phyloP scores from a whole-genome alignment of 495 filamentous ascomycete species.

The Podospora tetraspora region DNA sequence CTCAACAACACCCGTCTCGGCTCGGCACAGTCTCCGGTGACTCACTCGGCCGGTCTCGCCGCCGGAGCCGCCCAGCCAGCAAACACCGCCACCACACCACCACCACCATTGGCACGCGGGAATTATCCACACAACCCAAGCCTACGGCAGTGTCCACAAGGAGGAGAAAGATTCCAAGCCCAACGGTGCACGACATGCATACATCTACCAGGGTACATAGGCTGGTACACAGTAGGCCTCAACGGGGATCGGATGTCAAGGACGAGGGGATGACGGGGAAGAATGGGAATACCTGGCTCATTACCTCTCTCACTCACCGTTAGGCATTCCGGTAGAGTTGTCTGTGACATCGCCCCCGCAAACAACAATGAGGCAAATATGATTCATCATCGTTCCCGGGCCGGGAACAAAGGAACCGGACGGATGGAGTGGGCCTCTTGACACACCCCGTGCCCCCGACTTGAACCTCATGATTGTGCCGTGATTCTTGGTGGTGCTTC shows the following conservation, averaged over 20 bases:
- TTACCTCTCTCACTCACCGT: neutral
- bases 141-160: neutral
- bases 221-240: neutral
- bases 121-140: neutral
- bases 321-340: neutral
- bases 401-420: neutral
- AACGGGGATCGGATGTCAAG: neutral
- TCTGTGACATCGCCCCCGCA: neutral
- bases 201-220: neutral
- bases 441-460: neutral
- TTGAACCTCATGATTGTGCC: neutral
- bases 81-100: neutral
- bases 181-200: neutral
- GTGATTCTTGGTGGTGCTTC: neutral
- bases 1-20: neutral
- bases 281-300: neutral
- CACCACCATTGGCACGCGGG: neutral
- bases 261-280: neutral
- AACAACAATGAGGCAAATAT: neutral
- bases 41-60: neutral
- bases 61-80: neutral
- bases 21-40: neutral
- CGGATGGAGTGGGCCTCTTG: neutral
- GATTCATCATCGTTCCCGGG: neutral
- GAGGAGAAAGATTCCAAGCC: neutral